phyloP scores from a whole-genome alignment of 1,139 yeast species.

The Pichia norvegensis region DNA sequence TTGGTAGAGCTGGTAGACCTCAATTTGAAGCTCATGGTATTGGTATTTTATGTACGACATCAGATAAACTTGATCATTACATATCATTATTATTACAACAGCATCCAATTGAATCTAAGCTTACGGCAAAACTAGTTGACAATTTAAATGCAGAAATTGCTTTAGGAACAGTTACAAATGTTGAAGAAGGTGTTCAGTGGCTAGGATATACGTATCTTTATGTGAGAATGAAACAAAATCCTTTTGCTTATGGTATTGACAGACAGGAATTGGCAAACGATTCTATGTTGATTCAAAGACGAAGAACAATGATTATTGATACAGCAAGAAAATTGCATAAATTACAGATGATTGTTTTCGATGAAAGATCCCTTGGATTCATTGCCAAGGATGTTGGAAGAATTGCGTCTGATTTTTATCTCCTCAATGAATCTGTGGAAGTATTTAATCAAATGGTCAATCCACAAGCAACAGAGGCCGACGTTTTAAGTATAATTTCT shows the following conservation, averaged over 20 bases:
- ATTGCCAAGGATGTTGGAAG: slow-evolving; percentile 87
- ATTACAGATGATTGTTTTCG: slow-evolving; percentile 89
- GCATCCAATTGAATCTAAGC: slow-evolving; percentile 88
- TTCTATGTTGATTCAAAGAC: slow-evolving; percentile 64
- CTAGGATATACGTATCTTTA: slow-evolving; percentile 90
- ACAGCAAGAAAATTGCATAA: slow-evolving; percentile 80
- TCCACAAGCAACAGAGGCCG: slow-evolving; percentile 88
- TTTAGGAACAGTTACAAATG: slow-evolving; percentile 87
- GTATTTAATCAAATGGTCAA: slow-evolving; percentile 78
- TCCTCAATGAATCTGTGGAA: slow-evolving; percentile 79
- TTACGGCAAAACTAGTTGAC: slow-evolving; percentile 74
- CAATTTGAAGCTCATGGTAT: slow-evolving; percentile 91
- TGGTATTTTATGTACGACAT: slow-evolving; percentile 80
- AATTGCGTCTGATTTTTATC: slow-evolving; percentile 88
- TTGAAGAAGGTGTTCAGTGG: slow-evolving; percentile 95
- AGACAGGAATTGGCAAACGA: slow-evolving; percentile 83
- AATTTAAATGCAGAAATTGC: slow-evolving; percentile 94
- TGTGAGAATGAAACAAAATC: slow-evolving; percentile 92
- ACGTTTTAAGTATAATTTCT: slow-evolving; percentile 78
- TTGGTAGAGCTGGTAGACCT: slow-evolving; percentile 99
- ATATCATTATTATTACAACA: slow-evolving; percentile 84
- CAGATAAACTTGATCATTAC: slow-evolving; percentile 78
- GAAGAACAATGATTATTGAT: slow-evolving; percentile 64
- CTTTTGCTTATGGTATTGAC: slow-evolving; percentile 86
- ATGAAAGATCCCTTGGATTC: slow-evolving; percentile 74